Evolutionary conservation across 306 rosid species (phyloP), one percentile per base, ranked within the genome.

Genomic region (Vicia villosa): DNA sequence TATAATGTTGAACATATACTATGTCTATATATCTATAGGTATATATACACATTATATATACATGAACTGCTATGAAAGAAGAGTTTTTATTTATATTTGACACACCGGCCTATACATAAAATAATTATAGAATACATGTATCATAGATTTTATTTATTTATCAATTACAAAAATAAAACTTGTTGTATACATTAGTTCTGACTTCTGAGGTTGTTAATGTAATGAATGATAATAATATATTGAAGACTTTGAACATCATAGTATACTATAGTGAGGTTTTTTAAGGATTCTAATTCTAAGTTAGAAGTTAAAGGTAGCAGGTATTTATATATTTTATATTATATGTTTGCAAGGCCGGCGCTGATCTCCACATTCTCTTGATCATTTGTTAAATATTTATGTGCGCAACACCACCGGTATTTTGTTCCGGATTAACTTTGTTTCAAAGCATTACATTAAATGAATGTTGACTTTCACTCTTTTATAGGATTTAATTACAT

Each of bases 301-400:
- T 54, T 21, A 54, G 41, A 12, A 60, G 28, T 34, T 16, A 63
- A 61, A 59, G 8, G 58, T 37, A 43, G 14, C 21, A 57, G 73
- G 61, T 69, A 68, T 65, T 63, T 74, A 8, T 11, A 49, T 51
- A 60, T 51, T 71, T 3, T 14, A 15, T 10, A 16, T 59, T 60
- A 10, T 61, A 20, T 38, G n/a, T n/a, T 67, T 63, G 75, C 65
- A 20, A 80, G 90, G 91, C 80, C 86, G 89, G 93, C 71, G 83
- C 93, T 86, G 76, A 85, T 87, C 86, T 26, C 90, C 86, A 83
- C 61, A 74, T 56, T 66, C 42, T 66, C 30, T 64, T 42, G 58
- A 24, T n/a, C n/a, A n/a, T 28, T 74, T 64, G 6, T 64, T 20
- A 50, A 50, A 10, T 51, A 1, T 11, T 45, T 16, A 56, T 56